A percentile compares a stretch with the other conserved stretches of the same genome.
Evolutionary conservation across 805 yeast genomes (phyloP).

Genomic region (Komagataella populi): DNA sequence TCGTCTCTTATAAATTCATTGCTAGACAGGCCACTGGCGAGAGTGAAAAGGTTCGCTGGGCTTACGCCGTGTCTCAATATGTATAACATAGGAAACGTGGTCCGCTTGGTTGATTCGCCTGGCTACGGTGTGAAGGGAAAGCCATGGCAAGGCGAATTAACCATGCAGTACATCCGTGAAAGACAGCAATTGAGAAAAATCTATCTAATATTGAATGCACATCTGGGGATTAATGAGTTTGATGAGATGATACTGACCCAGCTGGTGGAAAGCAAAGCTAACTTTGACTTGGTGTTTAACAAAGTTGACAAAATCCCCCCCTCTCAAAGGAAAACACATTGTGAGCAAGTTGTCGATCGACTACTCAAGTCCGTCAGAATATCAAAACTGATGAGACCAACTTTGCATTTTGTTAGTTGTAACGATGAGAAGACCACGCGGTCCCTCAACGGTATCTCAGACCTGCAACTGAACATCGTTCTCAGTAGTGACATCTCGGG

Average conservation of each 20-base stretch:
- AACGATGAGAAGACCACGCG: constrained; percentile 16
- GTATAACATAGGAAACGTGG: constrained; percentile 47
- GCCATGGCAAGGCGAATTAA: constrained; percentile 53
- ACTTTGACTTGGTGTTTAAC: constrained; percentile 66
- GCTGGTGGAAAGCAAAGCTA: constrained; percentile 39
- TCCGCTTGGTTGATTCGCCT: constrained; percentile 73
- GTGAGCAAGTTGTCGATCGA: constrained; percentile 21
- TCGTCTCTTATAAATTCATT: constrained; percentile 61
- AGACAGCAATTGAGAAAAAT: constrained; percentile 42
- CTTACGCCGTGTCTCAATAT: constrained; percentile 55
- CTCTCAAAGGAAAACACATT: constrained; percentile 5
- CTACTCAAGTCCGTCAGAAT: constrained; percentile 22
- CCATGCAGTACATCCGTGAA: constrained; percentile 44
- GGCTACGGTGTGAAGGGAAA: constrained; percentile 77
- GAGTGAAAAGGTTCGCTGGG: constrained; percentile 19
- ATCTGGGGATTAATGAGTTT: constrained; percentile 41
- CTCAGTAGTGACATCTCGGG: constrained; percentile 34
- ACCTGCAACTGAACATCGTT: constrained; percentile 34
- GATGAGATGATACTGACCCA: constrained; percentile 41
- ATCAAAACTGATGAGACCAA: constrained; percentile 19
- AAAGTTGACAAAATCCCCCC: constrained; percentile 49
- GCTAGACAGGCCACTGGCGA: constrained; percentile 35
- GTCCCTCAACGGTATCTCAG: constrained; percentile 38
- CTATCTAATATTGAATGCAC: constrained; percentile 48
- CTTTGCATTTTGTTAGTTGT: constrained; percentile 38